Evolutionary conservation across 202 grass and related monocot species (phyloP).

Genomic region (Schoenoplectus triqueter): DNA sequence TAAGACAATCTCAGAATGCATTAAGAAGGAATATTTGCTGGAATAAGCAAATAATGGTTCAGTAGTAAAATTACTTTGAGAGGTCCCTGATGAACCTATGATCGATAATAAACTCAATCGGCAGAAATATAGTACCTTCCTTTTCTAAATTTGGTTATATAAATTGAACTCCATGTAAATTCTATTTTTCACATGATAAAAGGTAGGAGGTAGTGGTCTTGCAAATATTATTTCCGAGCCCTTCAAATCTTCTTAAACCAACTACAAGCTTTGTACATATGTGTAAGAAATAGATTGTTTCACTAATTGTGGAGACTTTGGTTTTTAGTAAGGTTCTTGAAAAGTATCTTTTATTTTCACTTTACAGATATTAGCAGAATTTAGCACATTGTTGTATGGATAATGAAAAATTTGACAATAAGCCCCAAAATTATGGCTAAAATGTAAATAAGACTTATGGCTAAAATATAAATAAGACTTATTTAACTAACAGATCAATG

Average conservation of each 20-base stretch:
- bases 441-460: not conserved
- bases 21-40: constrained; percentile 77
- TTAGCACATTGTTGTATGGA: not conserved
- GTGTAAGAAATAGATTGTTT: constrained; percentile 88
- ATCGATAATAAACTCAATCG: constrained; percentile 67
- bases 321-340: constrained; percentile 97
- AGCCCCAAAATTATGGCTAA: constrained; percentile 10
- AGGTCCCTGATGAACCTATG: constrained; percentile 81
- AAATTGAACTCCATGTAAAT: constrained; percentile 8
- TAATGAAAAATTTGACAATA: not conserved
- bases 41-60: constrained; percentile 85
- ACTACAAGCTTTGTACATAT: constrained; percentile 87
- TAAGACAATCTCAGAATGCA: constrained; percentile 73
- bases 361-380: not conserved
- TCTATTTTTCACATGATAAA: constrained; percentile 44
- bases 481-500: not conserved
- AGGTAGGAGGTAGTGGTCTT: constrained; percentile 96
- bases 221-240: constrained; percentile 94
- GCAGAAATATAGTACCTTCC: constrained; percentile 59
- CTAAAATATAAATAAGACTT: not conserved
- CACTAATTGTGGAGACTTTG: constrained; percentile 92
- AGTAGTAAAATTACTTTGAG: constrained; percentile 86
- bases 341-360: constrained; percentile 50
- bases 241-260: constrained; percentile 89
- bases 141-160: not conserved